Base-by-base conservation (phyloP, 805 yeast genomes). In the Cyberlindnera xylosilytica region DNA sequence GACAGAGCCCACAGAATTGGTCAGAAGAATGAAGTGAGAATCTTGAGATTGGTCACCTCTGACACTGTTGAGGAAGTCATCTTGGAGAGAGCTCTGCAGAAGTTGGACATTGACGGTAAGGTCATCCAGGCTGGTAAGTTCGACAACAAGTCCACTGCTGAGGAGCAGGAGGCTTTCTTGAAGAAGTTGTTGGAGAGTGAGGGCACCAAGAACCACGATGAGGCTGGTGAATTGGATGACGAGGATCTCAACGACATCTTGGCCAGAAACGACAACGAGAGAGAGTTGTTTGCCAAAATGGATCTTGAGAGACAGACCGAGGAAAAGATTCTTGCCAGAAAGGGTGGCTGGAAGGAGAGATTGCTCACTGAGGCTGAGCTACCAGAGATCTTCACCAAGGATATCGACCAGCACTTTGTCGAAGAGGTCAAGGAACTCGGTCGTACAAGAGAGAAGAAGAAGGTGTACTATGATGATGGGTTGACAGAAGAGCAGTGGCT, bases 401-500 rank as follows among this genome's bases (percentile, higher is more conserved):
- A 84, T 54, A 70, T 69, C 19, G 75, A 81, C 2, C 75, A 71
- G 6, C 68, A 76, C 42, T 64, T 78, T 36, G 75, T 70, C 5
- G 32, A 7, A 4, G 32, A 29, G 19, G 63, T 59, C 36, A 71
- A 64, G 36, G 72, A 73, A 17, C 65, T 66, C 33, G 83, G 85
- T 11, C 76, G 97, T 60, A 74, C 81, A 4, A 78, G 98, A 57
- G 93, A 87, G 58, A 81, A 96, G 32, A 87, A 87, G 62, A 67
- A 66, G 49, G 69, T 78, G 1, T 74, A 81, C 6, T 79, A 79
- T 45, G 98, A 93, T 61, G 97, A 90, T 51, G 80, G 83, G 49
- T 65, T 90, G 54, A 83, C 95, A 3, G 99, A 93, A 59, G 97
- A 87, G 56, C 97, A 91, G 63, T 93, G 97, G 95, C 69, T 87